Base-by-base conservation (phyloP, 2,329 filamentous ascomycete genomes). In the Fusarium tjaetaba region DNA sequence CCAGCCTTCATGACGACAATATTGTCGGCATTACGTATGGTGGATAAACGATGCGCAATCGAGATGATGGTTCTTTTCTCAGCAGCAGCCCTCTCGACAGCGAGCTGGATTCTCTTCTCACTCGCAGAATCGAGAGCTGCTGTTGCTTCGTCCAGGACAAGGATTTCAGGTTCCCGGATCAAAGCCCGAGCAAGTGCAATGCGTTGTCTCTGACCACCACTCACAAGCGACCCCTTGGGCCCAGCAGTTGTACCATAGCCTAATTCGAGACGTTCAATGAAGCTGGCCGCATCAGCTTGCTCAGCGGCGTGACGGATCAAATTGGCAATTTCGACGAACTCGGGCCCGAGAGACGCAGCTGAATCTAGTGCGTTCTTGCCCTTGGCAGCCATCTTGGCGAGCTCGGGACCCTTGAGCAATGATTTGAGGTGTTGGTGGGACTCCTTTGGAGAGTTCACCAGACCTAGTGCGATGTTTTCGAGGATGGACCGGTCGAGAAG, bases 1-100 rank as follows among this genome's bases (percentile, higher is more conserved):
- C 91, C 91, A 61, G 87, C 83, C 18, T 88, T 84, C 77, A 93
- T 85, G n/a, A 93, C 91, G 30, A 93, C 83, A 65, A 93, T 93
- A 67, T 89, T 88, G 74, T 93, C 89, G 0, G 91, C 91, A 63
- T 89, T 86, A 72, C 86, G 87, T 72, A 91, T 89, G 0, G 89
- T 91, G 0, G 88, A 89, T 3, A 91, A 82, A 14, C 89, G 83
- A 77, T 91, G 89, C 0, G 91, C 91, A 69, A 93, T 91, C 20
- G 90, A 86, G 56, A 93, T 88, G 0, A 91, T 90, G 3, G 91
- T 93, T 30, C 91, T 84, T 53, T 87, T 86, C 57, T 85, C 82
- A 3, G 84, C 76, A 65, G 87, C 80, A 66, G 73, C 73, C 7
- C 78, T 73, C 74, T 85, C 83, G 14, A 89, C 80, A 4, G 84